These are phyloP conservation scores for Lipomyces spencermartinsiae DNA, from an alignment of 805 yeast genomes.

Conservation along the genomic window DNA sequence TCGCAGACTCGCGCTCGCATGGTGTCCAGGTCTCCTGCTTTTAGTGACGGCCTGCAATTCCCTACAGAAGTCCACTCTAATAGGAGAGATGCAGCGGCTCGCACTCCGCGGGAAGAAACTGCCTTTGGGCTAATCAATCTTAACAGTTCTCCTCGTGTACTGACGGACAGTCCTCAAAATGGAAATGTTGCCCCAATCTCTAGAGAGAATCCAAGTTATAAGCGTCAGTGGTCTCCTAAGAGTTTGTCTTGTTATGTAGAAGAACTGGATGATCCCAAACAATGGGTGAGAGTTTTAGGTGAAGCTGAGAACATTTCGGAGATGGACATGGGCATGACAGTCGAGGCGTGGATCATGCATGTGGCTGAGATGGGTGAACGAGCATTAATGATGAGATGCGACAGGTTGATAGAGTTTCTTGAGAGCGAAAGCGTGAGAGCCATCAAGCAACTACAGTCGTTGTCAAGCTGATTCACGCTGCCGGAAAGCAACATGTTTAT, in stretches of 20 bases:
- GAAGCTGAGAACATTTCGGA: conserved; percentile 16
- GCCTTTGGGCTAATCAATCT: not conserved
- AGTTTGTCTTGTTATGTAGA: conserved; percentile 5
- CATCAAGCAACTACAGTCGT: conserved; percentile 46
- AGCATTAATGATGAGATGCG: conserved; percentile 55
- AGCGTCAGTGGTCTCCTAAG: not conserved
- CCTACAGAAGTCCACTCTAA: not conserved
- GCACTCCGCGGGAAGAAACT: not conserved
- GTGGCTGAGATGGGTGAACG: conserved; percentile 62
- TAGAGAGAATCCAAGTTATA: not conserved
- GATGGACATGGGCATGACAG: conserved; percentile 69
- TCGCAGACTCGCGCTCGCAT: not conserved
- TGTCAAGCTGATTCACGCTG: not conserved
- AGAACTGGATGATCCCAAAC: not conserved
- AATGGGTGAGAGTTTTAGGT: not conserved
- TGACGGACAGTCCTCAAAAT: conserved; percentile 5
- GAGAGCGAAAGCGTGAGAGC: conserved; percentile 60
- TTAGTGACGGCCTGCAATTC: not conserved
- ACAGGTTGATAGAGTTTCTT: conserved; percentile 56
- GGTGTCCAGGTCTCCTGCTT: not conserved
- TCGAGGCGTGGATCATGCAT: conserved; percentile 70
- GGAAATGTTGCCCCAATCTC: not conserved
- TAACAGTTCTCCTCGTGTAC: conserved; percentile 5
- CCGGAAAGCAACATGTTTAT: not conserved
- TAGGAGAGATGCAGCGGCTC: not conserved